Evolutionary conservation across 345 rosid species (phyloP), one percentile per base, ranked within the genome.

Genomic region (Xanthoceras sorbifolium): DNA sequence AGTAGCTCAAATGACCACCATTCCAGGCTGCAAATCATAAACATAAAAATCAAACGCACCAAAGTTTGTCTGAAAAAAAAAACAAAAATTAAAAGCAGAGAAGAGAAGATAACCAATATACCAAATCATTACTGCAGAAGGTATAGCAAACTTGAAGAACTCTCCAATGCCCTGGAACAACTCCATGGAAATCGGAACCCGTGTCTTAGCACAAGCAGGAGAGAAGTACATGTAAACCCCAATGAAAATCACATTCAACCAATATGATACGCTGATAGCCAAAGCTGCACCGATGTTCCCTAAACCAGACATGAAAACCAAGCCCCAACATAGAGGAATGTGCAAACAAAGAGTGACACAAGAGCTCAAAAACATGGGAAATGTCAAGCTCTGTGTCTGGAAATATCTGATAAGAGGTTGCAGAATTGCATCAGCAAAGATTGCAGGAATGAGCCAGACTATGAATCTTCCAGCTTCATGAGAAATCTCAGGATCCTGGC

Each of bases 1-100:
- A 95, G 87, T 54, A 93, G 77, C 79, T 95, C 98, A 78, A 89
- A 96, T 54, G 99, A 96, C 98, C 97, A 96, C 97, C 95, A 93
- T 79, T 96, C 93, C 1, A 93, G 91, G 88, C 98, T 96, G 84
- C 84, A 79, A n/a, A 22, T 22, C 60, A 44, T 64, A 14, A 75
- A 18, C 60, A 62, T 22, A 15, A 3, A n/a, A 23, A 28, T 44
- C 22, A 11, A 65, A 74, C 0, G 31, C 23, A 65, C 34, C 63
- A 46, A 73, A 26, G 46, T 32, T 4, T 26, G n/a, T n/a, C n/a
- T n/a, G n/a, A n/a, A n/a, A n/a, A n/a, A n/a, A n/a, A n/a, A n/a
- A n/a, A n/a, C 57, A 50, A 55, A 23, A 20, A 9, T 1, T 22
- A 22, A 20, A 36, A 38, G 7, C n/a, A 40, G 8, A 12, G 67